phyloP scores from a whole-genome alignment of 2,329 filamentous ascomycete genomes.

The Colletotrichum melonis region DNA sequence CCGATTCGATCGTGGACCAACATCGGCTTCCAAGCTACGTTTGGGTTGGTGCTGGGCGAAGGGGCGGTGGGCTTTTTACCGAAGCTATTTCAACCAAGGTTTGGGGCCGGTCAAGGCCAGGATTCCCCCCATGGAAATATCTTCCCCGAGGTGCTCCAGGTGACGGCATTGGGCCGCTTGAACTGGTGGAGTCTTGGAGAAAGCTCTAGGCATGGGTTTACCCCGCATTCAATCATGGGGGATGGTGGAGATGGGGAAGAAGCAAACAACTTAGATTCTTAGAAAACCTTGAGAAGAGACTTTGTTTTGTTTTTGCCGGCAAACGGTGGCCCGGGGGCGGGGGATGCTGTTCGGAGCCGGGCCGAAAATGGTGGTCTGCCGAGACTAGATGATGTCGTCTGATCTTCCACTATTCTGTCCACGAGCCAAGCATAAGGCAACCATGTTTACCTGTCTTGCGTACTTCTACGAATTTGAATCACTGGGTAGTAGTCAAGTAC shows the following conservation, averaged over 20 bases:
- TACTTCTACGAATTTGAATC: no score
- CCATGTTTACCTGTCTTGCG: no score
- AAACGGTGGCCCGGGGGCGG: neutral
- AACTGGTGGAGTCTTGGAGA: constrained; percentile 20
- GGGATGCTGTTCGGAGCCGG: constrained; percentile 3
- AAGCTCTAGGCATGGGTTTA: constrained; percentile 1
- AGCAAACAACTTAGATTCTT: neutral
- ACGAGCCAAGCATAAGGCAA: no score
- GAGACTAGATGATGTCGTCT: neutral
- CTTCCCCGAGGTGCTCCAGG: neutral
- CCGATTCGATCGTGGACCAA: neutral
- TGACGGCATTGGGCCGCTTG: constrained; percentile 34
- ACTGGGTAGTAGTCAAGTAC: no score
- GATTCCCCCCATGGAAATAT: neutral
- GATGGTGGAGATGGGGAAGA: constrained; percentile 12
- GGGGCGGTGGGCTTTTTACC: constrained; percentile 14
- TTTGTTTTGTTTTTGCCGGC: neutral
- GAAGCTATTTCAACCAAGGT: constrained; percentile 26
- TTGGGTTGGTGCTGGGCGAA: constrained; percentile 1
- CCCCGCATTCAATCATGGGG: constrained; percentile 19
- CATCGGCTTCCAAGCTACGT: neutral
- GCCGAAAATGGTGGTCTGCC: neutral
- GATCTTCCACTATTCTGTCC: neutral
- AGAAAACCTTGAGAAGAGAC: neutral
- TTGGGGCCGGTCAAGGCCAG: neutral